A percentile compares a stretch with the other conserved stretches of the same genome.
These are phyloP conservation scores for Phytophthora pseudosyringae DNA, from an alignment of 352 stramenopile genomes.

Conservation along the genomic window DNA sequence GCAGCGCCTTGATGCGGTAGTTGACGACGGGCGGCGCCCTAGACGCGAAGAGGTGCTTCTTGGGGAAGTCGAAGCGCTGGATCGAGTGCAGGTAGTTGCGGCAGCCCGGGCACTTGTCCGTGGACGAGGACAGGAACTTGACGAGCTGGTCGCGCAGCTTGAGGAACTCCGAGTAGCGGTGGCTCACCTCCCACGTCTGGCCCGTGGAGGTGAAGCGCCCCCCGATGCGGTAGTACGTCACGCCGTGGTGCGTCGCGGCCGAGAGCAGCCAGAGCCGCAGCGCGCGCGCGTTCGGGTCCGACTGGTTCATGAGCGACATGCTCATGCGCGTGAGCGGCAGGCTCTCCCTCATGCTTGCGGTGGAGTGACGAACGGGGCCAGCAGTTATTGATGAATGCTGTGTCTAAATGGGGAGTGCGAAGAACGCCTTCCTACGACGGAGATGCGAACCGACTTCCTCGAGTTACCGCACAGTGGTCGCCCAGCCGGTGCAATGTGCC, in stretches of 20 bases:
- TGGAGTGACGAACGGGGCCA: background rate
- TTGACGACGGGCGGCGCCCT: conserved; percentile 79
- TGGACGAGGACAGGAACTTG: conserved; percentile 75
- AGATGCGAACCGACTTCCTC: conserved; percentile 29
- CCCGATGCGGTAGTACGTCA: conserved; percentile 74
- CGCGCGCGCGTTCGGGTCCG: conserved; percentile 47
- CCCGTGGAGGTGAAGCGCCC: conserved; percentile 67
- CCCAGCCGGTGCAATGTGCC: conserved; percentile 9
- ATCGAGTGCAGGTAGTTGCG: conserved; percentile 82
- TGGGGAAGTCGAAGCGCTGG: conserved; percentile 83
- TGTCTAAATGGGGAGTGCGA: conserved; percentile 17
- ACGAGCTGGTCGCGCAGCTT: conserved; percentile 74
- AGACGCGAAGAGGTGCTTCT: conserved; percentile 88
- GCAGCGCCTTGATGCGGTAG: conserved; percentile 84
- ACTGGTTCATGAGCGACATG: conserved; percentile 63
- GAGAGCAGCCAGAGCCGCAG: conserved; percentile 79
- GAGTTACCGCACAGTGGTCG: conserved; percentile 9
- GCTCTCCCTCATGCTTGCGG: conserved; percentile 46
- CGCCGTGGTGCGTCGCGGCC: conserved; percentile 51
- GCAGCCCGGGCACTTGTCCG: conserved; percentile 81
- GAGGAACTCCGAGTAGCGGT: conserved; percentile 88
- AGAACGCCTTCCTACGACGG: conserved; percentile 9
- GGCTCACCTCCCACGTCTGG: conserved; percentile 84
- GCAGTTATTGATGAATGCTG: background rate
- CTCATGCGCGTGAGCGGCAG: conserved; percentile 49